phyloP scores from a whole-genome alignment of 768 basidiomycete species.

The Butyriboletus loyo region DNA sequence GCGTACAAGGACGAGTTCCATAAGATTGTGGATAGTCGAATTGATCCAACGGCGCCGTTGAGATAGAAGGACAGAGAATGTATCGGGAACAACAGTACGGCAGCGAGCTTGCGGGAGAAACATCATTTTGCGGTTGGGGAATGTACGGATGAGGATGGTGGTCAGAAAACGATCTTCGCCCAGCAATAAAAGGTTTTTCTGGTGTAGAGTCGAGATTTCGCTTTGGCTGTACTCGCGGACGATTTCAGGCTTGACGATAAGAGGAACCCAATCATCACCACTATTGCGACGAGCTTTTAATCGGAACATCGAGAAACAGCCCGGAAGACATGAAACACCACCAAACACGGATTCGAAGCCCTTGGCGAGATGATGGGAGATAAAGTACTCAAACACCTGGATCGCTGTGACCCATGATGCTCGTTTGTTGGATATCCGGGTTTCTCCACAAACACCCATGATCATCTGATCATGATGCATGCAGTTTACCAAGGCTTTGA shows the following conservation, averaged over 20 bases:
- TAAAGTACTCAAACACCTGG: conserved; percentile 98
- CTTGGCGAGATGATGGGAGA: conserved; percentile 97
- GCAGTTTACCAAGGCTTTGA: conserved; percentile 90
- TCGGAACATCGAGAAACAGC: conserved; percentile 99
- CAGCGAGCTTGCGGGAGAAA: conserved; percentile 96
- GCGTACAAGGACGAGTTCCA: conserved; percentile 96
- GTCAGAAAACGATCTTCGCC: conserved; percentile 99
- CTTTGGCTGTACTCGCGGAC: conserved; percentile 96
- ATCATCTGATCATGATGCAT: conserved; percentile 99
- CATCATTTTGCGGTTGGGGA: conserved; percentile 99
- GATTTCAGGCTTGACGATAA: conserved; percentile 95
- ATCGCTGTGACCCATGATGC: conserved; percentile 98
- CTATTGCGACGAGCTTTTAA: conserved; percentile 85
- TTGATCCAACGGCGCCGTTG: conserved; percentile 99
- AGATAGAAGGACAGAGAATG: conserved; percentile 88
- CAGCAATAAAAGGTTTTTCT: conserved; percentile 94
- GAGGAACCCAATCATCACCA: conserved; percentile 96
- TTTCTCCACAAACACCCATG: conserved; percentile 99
- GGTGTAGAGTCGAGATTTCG: conserved; percentile 90
- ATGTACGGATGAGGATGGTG: conserved; percentile 92
- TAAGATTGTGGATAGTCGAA: conserved; percentile 97
- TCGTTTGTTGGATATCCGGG: conserved; percentile 97
- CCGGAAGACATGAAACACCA: conserved; percentile 97
- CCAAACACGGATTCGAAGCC: conserved; percentile 99
- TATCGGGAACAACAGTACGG: conserved; percentile 94